Percentiles rank a stretch among this genome's conserved stretches.
These are phyloP conservation scores for Solanum pennellii DNA, from an alignment of 257 asterid species.

Conservation along the genomic window DNA sequence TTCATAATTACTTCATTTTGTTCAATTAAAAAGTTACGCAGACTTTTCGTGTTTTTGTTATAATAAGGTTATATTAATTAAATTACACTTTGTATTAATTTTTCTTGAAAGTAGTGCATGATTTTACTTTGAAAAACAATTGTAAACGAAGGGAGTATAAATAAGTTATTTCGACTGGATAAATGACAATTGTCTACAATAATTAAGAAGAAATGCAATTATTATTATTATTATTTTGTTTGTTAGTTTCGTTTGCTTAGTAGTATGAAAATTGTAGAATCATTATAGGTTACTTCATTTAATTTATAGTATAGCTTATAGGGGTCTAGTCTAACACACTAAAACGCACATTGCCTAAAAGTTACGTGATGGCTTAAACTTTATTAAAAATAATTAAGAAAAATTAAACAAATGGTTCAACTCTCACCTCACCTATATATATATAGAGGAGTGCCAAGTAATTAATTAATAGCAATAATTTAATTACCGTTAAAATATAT, in stretches of 20 bases:
- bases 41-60: accelerated
- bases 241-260: not conserved
- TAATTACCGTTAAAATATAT: no score
- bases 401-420: not conserved
- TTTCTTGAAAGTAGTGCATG: accelerated
- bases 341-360: not conserved
- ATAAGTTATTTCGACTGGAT: not conserved
- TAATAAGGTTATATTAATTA: no score
- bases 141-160: accelerated
- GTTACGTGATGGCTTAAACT: not conserved
- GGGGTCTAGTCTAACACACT: not conserved
- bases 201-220: not conserved
- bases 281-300: not conserved
- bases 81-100: no score
- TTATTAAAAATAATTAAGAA: not conserved
- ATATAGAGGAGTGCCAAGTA: not conserved
- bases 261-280: not conserved
- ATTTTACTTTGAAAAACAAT: no score
- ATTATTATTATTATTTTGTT: not conserved
- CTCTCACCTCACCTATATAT: not conserved
- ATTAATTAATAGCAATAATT: not conserved
- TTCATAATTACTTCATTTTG: no score
- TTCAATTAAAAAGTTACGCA: no score
- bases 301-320: not conserved
- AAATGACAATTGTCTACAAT: not conserved